Evolutionary conservation across 139 green algal genomes (phyloP).

Genomic region (Chlorella ohadii): DNA sequence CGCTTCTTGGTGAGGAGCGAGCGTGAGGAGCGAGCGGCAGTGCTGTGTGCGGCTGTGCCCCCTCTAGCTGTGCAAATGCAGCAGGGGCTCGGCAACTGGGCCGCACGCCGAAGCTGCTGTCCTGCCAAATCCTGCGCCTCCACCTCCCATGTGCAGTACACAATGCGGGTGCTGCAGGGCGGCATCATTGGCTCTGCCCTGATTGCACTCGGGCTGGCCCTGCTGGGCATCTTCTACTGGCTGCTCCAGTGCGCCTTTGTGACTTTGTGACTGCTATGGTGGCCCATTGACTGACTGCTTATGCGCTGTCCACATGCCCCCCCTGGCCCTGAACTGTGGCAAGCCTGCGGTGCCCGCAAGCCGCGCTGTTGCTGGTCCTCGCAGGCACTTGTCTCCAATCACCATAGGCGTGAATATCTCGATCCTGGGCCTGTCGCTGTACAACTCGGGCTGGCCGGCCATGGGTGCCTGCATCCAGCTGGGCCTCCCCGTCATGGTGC

Average conservation of each 20-base stretch:
- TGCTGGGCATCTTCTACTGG: conserved; percentile 48
- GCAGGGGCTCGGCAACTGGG: too few relatives aligned
- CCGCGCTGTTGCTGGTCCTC: too few relatives aligned
- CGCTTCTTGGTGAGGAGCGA: conserved; percentile 59
- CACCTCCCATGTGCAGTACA: conserved; percentile 57
- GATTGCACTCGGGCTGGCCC: conserved; percentile 49
- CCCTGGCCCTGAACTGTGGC: too few relatives aligned
- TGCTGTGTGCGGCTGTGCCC: neutral
- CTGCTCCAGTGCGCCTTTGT: conserved; percentile 60
- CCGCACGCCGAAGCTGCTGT: too few relatives aligned
- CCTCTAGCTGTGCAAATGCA: too few relatives aligned
- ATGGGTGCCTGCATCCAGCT: conserved; percentile 66
- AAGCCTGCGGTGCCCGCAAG: neutral
- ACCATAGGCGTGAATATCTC: conserved; percentile 60
- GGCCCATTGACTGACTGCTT: too few relatives aligned
- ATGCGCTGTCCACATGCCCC: too few relatives aligned
- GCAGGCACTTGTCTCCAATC: conserved; percentile 42
- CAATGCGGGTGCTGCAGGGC: conserved; percentile 69
- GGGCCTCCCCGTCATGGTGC: conserved; percentile 57
- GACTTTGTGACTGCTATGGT: too few relatives aligned
- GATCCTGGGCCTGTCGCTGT: conserved; percentile 51
- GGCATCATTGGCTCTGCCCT: conserved; percentile 57
- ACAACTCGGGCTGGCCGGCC: conserved; percentile 33
- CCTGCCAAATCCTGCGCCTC: too few relatives aligned
- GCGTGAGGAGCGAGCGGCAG: neutral